A percentile compares a stretch with the other conserved stretches of the same genome.
phyloP scores from a whole-genome alignment of 192 early-diverging fungal species.

The Diversispora eburnea region DNA sequence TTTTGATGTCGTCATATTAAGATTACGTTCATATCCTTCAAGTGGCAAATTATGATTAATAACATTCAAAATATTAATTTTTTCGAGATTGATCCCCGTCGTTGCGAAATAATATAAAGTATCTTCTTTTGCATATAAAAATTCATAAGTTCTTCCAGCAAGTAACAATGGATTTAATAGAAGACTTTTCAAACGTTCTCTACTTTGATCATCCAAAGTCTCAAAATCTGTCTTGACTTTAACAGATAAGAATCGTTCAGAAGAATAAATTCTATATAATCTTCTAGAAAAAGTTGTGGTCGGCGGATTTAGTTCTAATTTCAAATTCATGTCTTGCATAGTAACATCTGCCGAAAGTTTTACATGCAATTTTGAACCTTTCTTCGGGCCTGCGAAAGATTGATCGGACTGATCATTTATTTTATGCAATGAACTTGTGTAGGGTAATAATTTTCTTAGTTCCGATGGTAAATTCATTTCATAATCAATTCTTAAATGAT shows the following conservation, averaged over 20 bases:
- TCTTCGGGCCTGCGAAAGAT: not conserved
- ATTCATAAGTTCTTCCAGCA: slow-evolving; percentile 27
- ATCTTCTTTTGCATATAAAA: slow-evolving; percentile 36
- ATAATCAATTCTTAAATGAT: not conserved
- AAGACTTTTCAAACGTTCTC: not conserved
- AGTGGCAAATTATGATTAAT: slow-evolving; percentile 37
- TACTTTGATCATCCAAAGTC: not conserved
- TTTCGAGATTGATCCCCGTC: slow-evolving; percentile 14
- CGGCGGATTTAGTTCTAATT: slow-evolving; percentile 22
- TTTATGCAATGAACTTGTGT: not conserved
- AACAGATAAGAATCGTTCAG: slow-evolving; percentile 33
- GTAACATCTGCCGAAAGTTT: not conserved
- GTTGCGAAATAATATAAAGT: slow-evolving; percentile 36
- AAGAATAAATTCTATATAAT: slow-evolving; percentile 32
- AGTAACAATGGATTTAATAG: slow-evolving; percentile 29
- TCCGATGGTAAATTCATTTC: not conserved
- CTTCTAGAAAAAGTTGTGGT: slow-evolving; percentile 28
- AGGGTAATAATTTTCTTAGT: not conserved
- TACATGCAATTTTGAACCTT: not conserved
- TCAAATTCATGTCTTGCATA: not conserved
- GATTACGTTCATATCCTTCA: slow-evolving; percentile 27
- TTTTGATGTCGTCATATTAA: slow-evolving; percentile 29
- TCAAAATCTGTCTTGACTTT: slow-evolving; percentile 7
- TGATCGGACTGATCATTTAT: not conserved
- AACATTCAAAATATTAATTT: slow-evolving; percentile 23